These are phyloP conservation scores for Beta macrorhiza DNA, from an alignment of 179 eudicot species.

Conservation along the genomic window DNA sequence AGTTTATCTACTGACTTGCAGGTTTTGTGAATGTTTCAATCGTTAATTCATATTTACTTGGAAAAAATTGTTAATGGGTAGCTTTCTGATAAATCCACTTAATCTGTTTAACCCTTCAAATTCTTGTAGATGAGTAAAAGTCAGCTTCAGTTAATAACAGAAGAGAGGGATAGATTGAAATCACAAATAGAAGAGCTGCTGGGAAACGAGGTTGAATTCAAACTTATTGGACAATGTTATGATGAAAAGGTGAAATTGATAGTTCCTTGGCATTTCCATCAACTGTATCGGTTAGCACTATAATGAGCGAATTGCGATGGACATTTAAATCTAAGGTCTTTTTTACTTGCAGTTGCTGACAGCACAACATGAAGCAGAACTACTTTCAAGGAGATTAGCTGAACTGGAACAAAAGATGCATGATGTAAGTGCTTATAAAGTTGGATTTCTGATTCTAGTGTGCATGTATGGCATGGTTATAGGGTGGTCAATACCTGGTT, in stretches of 20 bases:
- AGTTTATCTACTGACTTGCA: slow-evolving; percentile 38
- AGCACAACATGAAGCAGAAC: slow-evolving; percentile 48
- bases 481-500: no score
- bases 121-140: slow-evolving; percentile 25
- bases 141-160: slow-evolving; percentile 31
- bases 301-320: neutral
- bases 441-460: neutral
- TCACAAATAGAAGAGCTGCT: slow-evolving; percentile 35
- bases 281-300: neutral
- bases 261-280: slow-evolving; percentile 3
- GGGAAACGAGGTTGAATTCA: slow-evolving; percentile 27
- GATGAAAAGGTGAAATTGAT: slow-evolving; percentile 36
- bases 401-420: slow-evolving; percentile 54
- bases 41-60: no score
- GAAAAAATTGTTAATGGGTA: neutral
- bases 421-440: slow-evolving; percentile 40
- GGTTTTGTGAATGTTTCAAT: slow-evolving; percentile 32
- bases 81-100: neutral
- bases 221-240: slow-evolving; percentile 20
- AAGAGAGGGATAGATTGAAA: slow-evolving; percentile 42
- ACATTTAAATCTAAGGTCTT: neutral
- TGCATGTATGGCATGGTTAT: neutral
- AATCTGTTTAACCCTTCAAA: neutral
- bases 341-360: slow-evolving; percentile 40
- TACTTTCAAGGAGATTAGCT: slow-evolving; percentile 38